phyloP scores from a whole-genome alignment of 1,284 basidiomycete species.

The Coriolopsis trogii region DNA sequence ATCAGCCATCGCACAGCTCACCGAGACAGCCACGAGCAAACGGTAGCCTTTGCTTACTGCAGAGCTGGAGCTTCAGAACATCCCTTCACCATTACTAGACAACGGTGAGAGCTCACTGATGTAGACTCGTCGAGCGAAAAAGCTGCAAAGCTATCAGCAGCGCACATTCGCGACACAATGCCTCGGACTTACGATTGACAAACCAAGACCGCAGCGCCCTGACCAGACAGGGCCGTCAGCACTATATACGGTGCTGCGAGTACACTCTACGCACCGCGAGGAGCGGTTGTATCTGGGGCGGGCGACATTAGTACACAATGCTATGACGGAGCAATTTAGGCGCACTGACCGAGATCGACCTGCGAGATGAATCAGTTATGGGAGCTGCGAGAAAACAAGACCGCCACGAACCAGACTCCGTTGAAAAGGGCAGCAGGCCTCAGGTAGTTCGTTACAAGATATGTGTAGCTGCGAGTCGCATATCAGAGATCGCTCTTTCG shows the following conservation, averaged over 20 bases:
- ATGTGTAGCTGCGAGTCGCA: not conserved
- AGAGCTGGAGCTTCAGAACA: not conserved
- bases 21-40: not conserved
- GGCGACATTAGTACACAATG: too few species aligned
- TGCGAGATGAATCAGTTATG: too few species aligned
- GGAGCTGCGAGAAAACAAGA: not conserved
- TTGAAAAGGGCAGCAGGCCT: not conserved
- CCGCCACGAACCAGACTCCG: not conserved
- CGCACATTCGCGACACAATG: not conserved
- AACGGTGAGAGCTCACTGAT: not conserved
- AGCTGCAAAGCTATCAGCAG: not conserved
- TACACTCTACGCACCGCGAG: not conserved
- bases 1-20: not conserved
- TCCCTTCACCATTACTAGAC: too few species aligned
- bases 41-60: not conserved
- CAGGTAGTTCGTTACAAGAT: constrained; percentile 5
- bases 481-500: not conserved
- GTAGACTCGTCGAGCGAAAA: constrained; percentile 3
- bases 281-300: too few species aligned
- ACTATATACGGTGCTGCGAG: not conserved
- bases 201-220: not conserved
- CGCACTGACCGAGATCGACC: too few species aligned
- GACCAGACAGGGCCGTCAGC: not conserved
- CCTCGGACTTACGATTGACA: not conserved
- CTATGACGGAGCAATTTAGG: too few species aligned